Evolutionary conservation across 305 asterid species (phyloP).

Genomic region (Fraxinus floribunda): DNA sequence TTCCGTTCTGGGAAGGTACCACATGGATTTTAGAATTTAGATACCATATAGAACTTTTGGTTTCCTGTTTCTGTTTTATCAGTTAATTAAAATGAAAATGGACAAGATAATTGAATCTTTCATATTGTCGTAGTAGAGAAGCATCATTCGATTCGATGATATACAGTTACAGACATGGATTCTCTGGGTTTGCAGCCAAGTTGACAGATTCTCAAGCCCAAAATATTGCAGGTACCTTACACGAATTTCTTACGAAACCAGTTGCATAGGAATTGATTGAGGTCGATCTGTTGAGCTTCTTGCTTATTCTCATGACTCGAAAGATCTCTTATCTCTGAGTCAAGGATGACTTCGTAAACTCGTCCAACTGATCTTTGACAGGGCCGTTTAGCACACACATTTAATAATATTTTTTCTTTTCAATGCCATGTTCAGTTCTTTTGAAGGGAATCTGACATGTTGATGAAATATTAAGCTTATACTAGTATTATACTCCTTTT

Average conservation of each 20-base stretch:
- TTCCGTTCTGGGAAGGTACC: slow-evolving; percentile 40
- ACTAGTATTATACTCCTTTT: too few relatives aligned
- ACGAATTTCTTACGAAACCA: background rate
- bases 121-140: slow-evolving; percentile 22
- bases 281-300: background rate
- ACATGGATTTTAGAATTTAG: background rate
- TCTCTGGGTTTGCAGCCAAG: slow-evolving; percentile 52
- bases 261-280: background rate
- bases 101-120: background rate
- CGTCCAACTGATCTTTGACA: background rate
- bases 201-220: slow-evolving; percentile 37
- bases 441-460: background rate
- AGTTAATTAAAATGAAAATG: background rate
- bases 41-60: background rate
- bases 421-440: background rate
- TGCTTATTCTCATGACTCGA: background rate
- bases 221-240: slow-evolving; percentile 22
- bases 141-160: slow-evolving; percentile 36
- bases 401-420: too few relatives aligned
- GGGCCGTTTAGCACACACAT: background rate
- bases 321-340: background rate
- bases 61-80: background rate
- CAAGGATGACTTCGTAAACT: background rate
- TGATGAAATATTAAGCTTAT: background rate
- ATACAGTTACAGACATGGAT: slow-evolving; percentile 46